A percentile compares a stretch with the other conserved stretches of the same genome.
These are phyloP conservation scores for Bolboschoenoplectus hybrid DNA, from an alignment of 202 grass and related monocot genomes.

Conservation along the genomic window DNA sequence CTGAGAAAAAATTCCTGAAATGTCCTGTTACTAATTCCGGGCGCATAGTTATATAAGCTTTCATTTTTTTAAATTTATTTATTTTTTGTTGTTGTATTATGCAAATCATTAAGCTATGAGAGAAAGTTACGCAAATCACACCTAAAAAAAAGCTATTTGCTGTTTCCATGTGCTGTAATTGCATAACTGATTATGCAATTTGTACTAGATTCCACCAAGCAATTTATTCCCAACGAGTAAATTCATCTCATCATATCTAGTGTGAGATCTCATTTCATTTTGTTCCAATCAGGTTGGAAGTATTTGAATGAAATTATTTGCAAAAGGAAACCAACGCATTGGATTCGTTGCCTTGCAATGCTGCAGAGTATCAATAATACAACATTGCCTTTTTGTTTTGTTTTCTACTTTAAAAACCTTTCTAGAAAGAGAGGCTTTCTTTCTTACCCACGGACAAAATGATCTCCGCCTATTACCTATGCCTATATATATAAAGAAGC, in stretches of 20 bases:
- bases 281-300: not conserved
- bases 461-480: constrained; percentile 18
- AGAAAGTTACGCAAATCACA: not conserved
- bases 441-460: constrained; percentile 15
- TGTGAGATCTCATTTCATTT: not conserved
- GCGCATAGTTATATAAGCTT: not conserved
- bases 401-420: not conserved
- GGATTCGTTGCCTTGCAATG: constrained; percentile 22
- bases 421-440: not conserved
- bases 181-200: not conserved
- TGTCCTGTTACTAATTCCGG: not conserved
- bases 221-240: not conserved
- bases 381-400: not conserved
- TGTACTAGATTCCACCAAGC: no score
- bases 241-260: not conserved
- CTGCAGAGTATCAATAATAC: constrained; percentile 12
- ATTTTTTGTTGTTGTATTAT: not conserved
- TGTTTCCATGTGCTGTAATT: not conserved
- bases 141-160: not conserved
- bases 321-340: not conserved
- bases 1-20: not conserved
- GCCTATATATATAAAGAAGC: not conserved
- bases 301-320: not conserved
- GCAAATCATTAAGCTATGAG: not conserved
- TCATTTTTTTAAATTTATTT: not conserved